These are phyloP conservation scores for Cicer bijugum DNA, from an alignment of 306 rosid genomes.

Conservation along the genomic window DNA sequence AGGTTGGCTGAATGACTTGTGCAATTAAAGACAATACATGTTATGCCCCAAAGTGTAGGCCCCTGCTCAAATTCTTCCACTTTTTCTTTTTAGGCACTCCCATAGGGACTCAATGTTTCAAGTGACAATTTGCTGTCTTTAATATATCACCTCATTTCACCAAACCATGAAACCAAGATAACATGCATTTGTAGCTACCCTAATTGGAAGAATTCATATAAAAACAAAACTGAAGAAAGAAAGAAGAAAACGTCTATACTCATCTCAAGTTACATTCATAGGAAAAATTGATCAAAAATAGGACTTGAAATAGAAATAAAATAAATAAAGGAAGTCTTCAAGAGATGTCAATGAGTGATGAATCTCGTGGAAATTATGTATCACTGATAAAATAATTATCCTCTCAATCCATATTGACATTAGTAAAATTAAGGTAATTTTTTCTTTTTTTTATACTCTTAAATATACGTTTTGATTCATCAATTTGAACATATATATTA, in stretches of 20 bases:
- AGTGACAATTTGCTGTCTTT: conserved; percentile 20
- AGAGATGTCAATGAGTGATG: not conserved
- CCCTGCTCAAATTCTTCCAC: conserved; percentile 36
- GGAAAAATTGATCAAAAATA: not conserved
- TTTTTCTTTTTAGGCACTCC: conserved; percentile 34
- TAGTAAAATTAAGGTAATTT: too few relatives aligned
- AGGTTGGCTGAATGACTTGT: conserved; percentile 44
- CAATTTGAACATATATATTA: too few relatives aligned
- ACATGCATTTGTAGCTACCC: conserved; percentile 11
- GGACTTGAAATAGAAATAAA: not conserved
- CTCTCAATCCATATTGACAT: too few relatives aligned
- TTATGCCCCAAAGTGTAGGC: conserved; percentile 36
- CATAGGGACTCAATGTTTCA: not conserved
- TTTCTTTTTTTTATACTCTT: too few relatives aligned
- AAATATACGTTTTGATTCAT: too few relatives aligned
- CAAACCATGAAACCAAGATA: conserved; percentile 10
- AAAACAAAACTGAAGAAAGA: not conserved
- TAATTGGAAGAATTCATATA: not conserved
- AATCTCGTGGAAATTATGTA: not conserved
- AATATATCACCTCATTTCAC: not conserved
- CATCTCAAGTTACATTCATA: not conserved
- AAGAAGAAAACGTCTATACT: not conserved
- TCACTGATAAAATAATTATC: too few relatives aligned
- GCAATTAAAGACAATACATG: conserved; percentile 30
- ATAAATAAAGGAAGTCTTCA: not conserved